Evolutionary conservation across 2,329 filamentous ascomycete species (phyloP), one percentile per base, ranked within the genome.

Genomic region (Dactylellina drechsleri): DNA sequence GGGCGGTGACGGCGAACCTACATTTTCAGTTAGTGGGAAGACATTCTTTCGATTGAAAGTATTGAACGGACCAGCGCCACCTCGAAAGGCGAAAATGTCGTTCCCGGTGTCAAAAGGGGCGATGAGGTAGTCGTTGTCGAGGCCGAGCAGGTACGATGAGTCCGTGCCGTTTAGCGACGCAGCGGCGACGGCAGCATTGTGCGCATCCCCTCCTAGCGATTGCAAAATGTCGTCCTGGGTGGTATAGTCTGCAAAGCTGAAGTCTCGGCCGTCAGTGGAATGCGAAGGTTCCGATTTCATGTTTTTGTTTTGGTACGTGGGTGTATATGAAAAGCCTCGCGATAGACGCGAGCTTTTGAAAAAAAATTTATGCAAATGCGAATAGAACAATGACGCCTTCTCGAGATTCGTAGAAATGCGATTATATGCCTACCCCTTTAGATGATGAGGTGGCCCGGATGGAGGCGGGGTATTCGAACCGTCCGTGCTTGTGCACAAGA

Each of bases 241-340:
- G 50, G 70, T 74, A 56, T 62, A 74, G 16, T 74, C 70, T 54
- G 70, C 70, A 59, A 74, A 74, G 36, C 58, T 74, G 62, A 74
- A 74, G 62, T 74, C 64, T 61, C 70, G 53, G 31, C 70, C 70
- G 70, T 74, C 70, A 31, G 62, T 74, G 62, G 65, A 26, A 57
- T 74, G 70, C 60, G 70, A 53, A 20, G 62, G 57, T 66, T 74
- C 70, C 52, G 70, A 62, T 66, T 74, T 74, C 70, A 74, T 74
- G 56, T 36, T 36, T 36, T 36, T 47, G 15, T 43, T 60, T n/a
- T 16, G 47, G n/a, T 45, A 7, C 53, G 8, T 15, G 18, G 57
- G 43, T 47, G 23, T 47, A 60, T 45, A 5, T 54, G 52, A n/a
- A 49, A 36, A 60, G 28, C 47, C 57, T 43, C 57, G 57, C 57